Percentiles rank a stretch among this genome's conserved stretches.
These are phyloP conservation scores for Fusarium ambrosium DNA, from an alignment of 2,329 filamentous ascomycete species.

Conservation along the genomic window DNA sequence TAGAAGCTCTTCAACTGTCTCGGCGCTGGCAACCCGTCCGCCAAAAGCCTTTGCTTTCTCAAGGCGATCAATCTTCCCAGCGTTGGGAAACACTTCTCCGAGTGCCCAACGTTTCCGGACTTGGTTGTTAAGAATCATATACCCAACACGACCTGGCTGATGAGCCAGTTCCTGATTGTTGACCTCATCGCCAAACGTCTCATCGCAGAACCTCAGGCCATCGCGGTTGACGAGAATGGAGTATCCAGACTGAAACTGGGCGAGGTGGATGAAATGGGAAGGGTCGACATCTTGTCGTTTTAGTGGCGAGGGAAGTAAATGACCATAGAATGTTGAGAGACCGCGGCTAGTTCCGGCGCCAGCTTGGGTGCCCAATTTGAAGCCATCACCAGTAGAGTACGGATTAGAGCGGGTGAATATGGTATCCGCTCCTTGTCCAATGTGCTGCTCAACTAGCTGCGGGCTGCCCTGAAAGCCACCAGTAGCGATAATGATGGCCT, in stretches of 20 bases:
- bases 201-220: slow-evolving; percentile 26
- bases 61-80: slow-evolving; percentile 28
- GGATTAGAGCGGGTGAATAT: slow-evolving; percentile 31
- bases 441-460: slow-evolving; percentile 17
- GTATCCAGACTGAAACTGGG: slow-evolving; percentile 31
- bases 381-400: slow-evolving; percentile 28
- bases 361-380: slow-evolving; percentile 17
- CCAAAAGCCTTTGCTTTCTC: slow-evolving; percentile 31
- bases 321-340: slow-evolving; percentile 29
- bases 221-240: slow-evolving; percentile 22
- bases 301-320: slow-evolving; percentile 23
- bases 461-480: slow-evolving; percentile 32
- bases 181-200: slow-evolving; percentile 31
- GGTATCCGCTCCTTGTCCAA: slow-evolving; percentile 23
- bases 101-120: slow-evolving; percentile 24
- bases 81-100: slow-evolving; percentile 27
- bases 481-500: slow-evolving; percentile 25
- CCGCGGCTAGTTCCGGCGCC: slow-evolving; percentile 25
- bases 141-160: slow-evolving; percentile 21
- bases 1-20: slow-evolving; percentile 7
- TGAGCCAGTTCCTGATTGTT: slow-evolving; percentile 32
- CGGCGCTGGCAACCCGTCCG: slow-evolving; percentile 22
- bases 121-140: slow-evolving; percentile 30
- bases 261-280: slow-evolving; percentile 30
- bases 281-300: slow-evolving; percentile 19